Evolutionary conservation across 495 filamentous ascomycete species (phyloP).

Genomic region (Platismatia glauca): DNA sequence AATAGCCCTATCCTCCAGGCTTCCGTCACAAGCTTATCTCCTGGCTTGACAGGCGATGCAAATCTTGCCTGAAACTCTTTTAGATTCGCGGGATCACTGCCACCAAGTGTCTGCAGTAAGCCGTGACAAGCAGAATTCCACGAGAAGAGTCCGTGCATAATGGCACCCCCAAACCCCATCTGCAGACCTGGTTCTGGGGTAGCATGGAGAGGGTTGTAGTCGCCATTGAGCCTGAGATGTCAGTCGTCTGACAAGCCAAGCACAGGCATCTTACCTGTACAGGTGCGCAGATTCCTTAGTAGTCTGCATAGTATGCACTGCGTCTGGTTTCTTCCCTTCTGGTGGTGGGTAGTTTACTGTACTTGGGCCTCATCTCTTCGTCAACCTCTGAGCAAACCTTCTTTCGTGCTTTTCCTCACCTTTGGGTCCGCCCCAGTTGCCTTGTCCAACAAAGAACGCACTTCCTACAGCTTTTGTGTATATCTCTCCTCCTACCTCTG

Average conservation of each 20-base stretch:
- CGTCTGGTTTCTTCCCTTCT: conserved; percentile 62
- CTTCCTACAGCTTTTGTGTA: conserved; percentile 60
- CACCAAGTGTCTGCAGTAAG: conserved; percentile 62
- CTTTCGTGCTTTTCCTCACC: conserved; percentile 32
- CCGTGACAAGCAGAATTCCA: conserved; percentile 76
- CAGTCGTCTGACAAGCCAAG: conserved; percentile 4
- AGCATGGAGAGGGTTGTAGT: conserved; percentile 87
- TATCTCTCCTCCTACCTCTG: conserved; percentile 62
- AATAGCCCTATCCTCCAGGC: conserved; percentile 47
- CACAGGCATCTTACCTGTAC: conserved; percentile 43
- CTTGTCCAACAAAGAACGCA: conserved; percentile 75
- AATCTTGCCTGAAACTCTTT: conserved; percentile 84
- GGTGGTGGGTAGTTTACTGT: conserved; percentile 68
- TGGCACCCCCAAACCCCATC: conserved; percentile 84
- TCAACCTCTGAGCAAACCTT: not conserved
- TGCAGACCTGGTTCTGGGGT: conserved; percentile 72
- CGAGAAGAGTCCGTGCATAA: conserved; percentile 80
- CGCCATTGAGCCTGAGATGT: conserved; percentile 59
- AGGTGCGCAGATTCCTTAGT: conserved; percentile 61
- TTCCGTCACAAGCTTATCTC: conserved; percentile 44
- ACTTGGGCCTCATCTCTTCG: conserved; percentile 45
- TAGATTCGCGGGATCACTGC: conserved; percentile 66
- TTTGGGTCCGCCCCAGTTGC: conserved; percentile 86
- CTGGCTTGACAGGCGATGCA: conserved; percentile 71
- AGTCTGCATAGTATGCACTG: conserved; percentile 57